Evolutionary conservation across 768 basidiomycete species (phyloP), one percentile per base, ranked within the genome.

Genomic region (Podaxis carcinomalis): DNA sequence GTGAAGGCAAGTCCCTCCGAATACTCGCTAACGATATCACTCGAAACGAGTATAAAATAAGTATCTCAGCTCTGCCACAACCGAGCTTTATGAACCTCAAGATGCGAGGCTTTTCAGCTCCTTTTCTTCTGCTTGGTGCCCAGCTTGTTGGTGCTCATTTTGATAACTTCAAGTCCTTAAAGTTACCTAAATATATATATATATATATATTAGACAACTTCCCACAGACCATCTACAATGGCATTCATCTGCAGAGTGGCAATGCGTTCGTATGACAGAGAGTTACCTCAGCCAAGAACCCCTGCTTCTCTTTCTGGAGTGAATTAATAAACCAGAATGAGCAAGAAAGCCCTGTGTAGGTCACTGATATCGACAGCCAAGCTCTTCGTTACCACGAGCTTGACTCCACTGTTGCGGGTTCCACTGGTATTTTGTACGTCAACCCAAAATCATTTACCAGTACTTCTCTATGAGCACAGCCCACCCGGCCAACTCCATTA

Each of bases 331-430:
- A 52, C 7, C 36, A 32, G 28, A 32, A 32, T 7, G 7, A 32
- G 28, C 28, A 9, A 1, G 9, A 32, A 2, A 10, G 37, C 19
- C n/a, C 16, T 14, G 37, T 39, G 13, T 21, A 75, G 74, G 71
- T 75, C 3, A 73, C 70, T 2, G 74, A 75, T 61, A 70, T 74
- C 27, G 69, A 64, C 1, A 74, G 72, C 63, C 67, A 69, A 23
- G 71, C 73, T 2, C 69, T 75, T 56, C 68, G 74, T 4, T 75
- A 73, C 62, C 74, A 73, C 56, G 73, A 74, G 54, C 64, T 71
- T 25, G 72, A 73, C 37, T 65, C 67, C 9, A 74, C 67, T 16
- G 52, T 68, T 27, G 74, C 73, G 16, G 62, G 66, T 9, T 56
- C 59, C 19, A 60, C 72, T 21, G 68, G 69, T 5, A 71, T 70